These are phyloP conservation scores for Rutstroemia sydowiana DNA, from an alignment of 2,329 filamentous ascomycete genomes.

Conservation along the genomic window DNA sequence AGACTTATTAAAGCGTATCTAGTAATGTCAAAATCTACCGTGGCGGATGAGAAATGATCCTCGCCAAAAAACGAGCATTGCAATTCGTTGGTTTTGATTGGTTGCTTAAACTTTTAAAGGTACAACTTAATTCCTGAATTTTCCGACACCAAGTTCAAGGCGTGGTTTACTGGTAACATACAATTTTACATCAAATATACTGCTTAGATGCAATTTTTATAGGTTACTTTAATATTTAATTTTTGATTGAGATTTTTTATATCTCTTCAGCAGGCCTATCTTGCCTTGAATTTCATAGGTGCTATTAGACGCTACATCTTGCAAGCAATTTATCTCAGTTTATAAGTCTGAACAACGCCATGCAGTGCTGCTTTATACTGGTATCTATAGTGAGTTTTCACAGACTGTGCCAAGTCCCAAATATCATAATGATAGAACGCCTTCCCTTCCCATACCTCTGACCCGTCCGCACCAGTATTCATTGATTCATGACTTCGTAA, in stretches of 20 bases:
- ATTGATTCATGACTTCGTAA: conserved; percentile 12
- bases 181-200: background rate
- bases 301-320: background rate
- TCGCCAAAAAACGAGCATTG: conserved; percentile 11
- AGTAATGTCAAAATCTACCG: conserved; percentile 6
- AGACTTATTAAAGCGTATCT: background rate
- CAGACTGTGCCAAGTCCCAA: conserved; percentile 2
- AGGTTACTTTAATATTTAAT: background rate
- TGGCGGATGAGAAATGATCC: conserved; percentile 12
- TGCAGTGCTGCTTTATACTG: conserved; percentile 7
- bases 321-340: conserved; percentile 3
- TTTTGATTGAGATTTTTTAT: background rate
- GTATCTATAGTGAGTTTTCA: background rate
- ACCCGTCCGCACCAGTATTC: conserved; percentile 1
- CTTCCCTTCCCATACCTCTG: conserved; percentile 1
- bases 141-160: conserved; percentile 3
- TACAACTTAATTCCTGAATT: conserved; percentile 8
- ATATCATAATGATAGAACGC: conserved; percentile 9
- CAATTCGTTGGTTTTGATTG: conserved; percentile 25
- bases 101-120: conserved; percentile 3
- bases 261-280: background rate
- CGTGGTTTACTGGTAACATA: background rate
- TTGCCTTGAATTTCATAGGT: background rate
- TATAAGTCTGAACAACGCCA: too few relatives aligned
- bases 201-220: background rate